Conservation (phyloP, 176 grass and related monocot species). For the Musa beccarii region DNA sequence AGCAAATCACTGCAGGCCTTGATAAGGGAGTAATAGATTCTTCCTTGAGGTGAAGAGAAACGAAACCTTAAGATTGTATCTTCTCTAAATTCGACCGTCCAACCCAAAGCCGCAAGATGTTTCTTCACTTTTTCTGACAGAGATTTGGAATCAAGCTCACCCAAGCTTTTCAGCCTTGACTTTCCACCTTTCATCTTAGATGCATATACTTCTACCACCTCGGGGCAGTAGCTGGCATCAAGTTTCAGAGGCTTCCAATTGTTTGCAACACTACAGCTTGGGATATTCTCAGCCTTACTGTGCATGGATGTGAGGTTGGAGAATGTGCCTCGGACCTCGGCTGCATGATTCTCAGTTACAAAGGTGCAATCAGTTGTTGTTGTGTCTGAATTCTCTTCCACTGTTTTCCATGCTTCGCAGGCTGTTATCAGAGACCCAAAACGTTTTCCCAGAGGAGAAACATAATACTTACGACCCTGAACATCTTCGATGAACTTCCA, state of each 20-base stretch:
- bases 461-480: slow-evolving; percentile 30
- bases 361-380: slow-evolving; percentile 5
- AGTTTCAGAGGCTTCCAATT: slow-evolving; percentile 39
- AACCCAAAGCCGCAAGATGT: slow-evolving; percentile 62
- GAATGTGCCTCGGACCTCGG: slow-evolving; percentile 4
- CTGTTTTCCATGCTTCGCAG: slow-evolving; percentile 28
- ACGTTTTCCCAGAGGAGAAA: slow-evolving; percentile 44
- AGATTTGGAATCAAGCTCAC: background rate
- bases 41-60: slow-evolving; percentile 40
- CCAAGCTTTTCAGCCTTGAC: slow-evolving; percentile 14
- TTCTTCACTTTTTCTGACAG: slow-evolving; percentile 37
- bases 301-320: background rate
- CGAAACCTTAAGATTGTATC: slow-evolving; percentile 20
- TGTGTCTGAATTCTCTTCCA: background rate
- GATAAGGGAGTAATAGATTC: slow-evolving; percentile 35
- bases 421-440: slow-evolving; percentile 48
- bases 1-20: slow-evolving; percentile 28
- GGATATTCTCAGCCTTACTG: background rate
- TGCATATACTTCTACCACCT: slow-evolving; percentile 31
- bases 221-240: slow-evolving; percentile 32
- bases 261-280: background rate
- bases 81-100: slow-evolving; percentile 42
- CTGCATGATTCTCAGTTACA: slow-evolving; percentile 4
- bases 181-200: background rate
- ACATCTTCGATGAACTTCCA: slow-evolving; percentile 36